These are phyloP conservation scores for Trifolium repens DNA, from an alignment of 306 rosid species.

Conservation along the genomic window DNA sequence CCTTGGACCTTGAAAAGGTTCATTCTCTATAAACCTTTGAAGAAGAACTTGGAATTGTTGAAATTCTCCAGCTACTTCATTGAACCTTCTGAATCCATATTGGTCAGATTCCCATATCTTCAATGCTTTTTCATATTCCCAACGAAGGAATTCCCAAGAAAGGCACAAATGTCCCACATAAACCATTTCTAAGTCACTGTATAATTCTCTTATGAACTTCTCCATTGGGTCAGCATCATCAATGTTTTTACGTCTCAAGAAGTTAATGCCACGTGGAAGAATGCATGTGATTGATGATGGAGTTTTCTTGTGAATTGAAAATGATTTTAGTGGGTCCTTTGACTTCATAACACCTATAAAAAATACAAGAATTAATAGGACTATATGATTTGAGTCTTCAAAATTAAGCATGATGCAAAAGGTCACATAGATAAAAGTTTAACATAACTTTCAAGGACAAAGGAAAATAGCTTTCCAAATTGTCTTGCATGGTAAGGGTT, in stretches of 20 bases:
- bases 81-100: conserved; percentile 50
- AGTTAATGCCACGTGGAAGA: conserved; percentile 51
- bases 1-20: conserved; percentile 74
- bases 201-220: conserved; percentile 56
- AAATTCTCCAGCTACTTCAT: conserved; percentile 79
- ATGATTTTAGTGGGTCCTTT: conserved; percentile 73
- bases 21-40: conserved; percentile 82
- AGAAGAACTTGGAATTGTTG: conserved; percentile 84
- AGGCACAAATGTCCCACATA: conserved; percentile 95
- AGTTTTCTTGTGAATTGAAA: conserved; percentile 53
- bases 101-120: conserved; percentile 65
- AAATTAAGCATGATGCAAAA: conserved; percentile 34
- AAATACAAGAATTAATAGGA: not conserved
- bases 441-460: conserved; percentile 35
- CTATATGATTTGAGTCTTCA: conserved; percentile 4
- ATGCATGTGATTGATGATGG: conserved; percentile 51
- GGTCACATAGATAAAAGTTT: conserved; percentile 19
- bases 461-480: conserved; percentile 34
- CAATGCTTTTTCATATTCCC: conserved; percentile 74
- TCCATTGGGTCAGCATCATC: conserved; percentile 61
- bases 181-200: conserved; percentile 73
- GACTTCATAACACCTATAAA: conserved; percentile 65
- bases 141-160: conserved; percentile 89
- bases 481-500: conserved; percentile 37
- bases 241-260: conserved; percentile 51